Base-by-base conservation (phyloP, 768 basidiomycete genomes). In the Lentinula edodes region DNA sequence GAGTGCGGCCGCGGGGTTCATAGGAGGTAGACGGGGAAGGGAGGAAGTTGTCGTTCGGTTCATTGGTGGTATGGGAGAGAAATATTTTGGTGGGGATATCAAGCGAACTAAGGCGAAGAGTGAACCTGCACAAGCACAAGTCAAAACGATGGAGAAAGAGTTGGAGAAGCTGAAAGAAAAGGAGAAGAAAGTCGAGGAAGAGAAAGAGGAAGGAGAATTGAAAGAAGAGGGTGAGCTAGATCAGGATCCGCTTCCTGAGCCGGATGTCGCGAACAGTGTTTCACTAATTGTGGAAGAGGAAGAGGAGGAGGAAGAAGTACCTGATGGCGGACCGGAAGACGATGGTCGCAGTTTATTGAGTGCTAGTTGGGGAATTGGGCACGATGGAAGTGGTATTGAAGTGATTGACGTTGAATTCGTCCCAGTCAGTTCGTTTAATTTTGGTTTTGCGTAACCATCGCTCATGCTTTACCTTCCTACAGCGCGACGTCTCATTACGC, bases 331-430 rank as follows among this genome's bases (percentile, higher is more conserved):
- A 9, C 39, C 51, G 7, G 80, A 80, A 42, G 83, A 88, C 62
- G 87, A 88, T 66, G 86, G 86, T 32, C 72, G 86, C 52, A 76
- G 79, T 9, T 72, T 89, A 65, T 74, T 80, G n/a, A 89, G 87
- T 70, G 86, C 83, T 8, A 83, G 83, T 0, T 90, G 90, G 90
- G 89, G 89, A n/a, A 84, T 81, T 64, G 85, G 86, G 2, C 90
- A 91, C 64, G 89, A 90, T 63, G 90, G 90, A 28, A 85, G 86
- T 66, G 88, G 86, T 28, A 80, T 90, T 66, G 90, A 90, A 75
- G 80, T 91, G 58, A 70, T 91, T 16, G 77, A 75, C 28, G 88
- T 83, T 16, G 78, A 83, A 65, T 85, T 89, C 68, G 80, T 84
- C 52, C 76, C 84, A 78, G 90, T 90, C 64, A 39, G 84, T 65